These are phyloP conservation scores for Aspergillus bombycis DNA, from an alignment of 2,329 filamentous ascomycete genomes.

Conservation along the genomic window DNA sequence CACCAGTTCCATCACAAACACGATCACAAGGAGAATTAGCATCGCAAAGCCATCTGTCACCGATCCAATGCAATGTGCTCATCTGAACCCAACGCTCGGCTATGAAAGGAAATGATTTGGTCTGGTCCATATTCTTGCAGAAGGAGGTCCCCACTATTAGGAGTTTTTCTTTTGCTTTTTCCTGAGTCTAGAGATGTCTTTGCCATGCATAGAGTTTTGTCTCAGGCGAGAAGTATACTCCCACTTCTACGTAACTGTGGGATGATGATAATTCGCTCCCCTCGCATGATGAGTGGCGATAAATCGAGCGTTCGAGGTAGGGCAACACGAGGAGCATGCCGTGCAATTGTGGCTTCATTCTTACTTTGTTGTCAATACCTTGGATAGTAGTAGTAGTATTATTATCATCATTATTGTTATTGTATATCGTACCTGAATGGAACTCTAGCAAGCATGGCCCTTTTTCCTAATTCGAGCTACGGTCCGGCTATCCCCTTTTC, in stretches of 20 bases:
- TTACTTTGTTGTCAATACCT: neutral
- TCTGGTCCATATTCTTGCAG: neutral
- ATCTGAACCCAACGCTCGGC: neutral
- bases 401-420: neutral
- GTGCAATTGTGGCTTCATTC: neutral
- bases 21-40: neutral
- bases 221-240: neutral
- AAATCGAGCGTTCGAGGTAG: neutral
- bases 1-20: neutral
- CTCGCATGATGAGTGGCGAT: slow-evolving; percentile 3
- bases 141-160: neutral
- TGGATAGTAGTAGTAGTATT: neutral
- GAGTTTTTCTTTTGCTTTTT: neutral
- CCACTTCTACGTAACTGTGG: neutral
- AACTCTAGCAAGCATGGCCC: neutral
- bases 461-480: neutral
- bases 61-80: neutral
- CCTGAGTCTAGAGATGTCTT: neutral
- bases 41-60: neutral
- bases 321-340: slow-evolving; percentile 1
- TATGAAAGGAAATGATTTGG: neutral
- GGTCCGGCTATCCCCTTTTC: neutral
- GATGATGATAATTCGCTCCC: neutral
- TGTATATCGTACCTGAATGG: neutral
- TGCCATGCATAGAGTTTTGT: neutral